phyloP scores from a whole-genome alignment of 257 asterid species.

The Capsicum pubescens region DNA sequence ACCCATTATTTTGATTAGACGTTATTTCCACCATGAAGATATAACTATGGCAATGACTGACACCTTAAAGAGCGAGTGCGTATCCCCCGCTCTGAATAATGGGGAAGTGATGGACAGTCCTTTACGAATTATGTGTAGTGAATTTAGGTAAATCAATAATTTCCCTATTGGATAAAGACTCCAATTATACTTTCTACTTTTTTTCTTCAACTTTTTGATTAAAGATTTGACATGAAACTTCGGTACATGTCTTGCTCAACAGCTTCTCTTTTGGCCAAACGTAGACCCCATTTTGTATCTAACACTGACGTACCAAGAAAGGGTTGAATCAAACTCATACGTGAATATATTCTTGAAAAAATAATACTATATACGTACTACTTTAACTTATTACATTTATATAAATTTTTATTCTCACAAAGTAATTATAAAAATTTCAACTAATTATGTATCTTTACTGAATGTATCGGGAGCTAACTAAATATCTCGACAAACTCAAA shows the following conservation, averaged over 20 bases:
- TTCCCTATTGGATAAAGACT: constrained; percentile 14
- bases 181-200: neutral
- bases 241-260: constrained; percentile 19
- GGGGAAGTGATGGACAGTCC: constrained; percentile 8
- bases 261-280: neutral
- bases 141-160: constrained; percentile 7
- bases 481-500: too few relatives aligned
- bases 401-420: too few relatives aligned
- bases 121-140: constrained; percentile 1
- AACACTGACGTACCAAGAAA: neutral
- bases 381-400: too few relatives aligned
- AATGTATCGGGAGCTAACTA: too few relatives aligned
- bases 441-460: too few relatives aligned
- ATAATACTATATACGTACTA: too few relatives aligned
- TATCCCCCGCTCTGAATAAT: neutral
- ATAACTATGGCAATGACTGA: neutral
- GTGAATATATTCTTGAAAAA: too few relatives aligned
- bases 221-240: neutral
- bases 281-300: neutral
- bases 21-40: neutral
- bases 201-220: neutral
- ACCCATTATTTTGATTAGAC: neutral
- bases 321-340: constrained; percentile 4
- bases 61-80: neutral
- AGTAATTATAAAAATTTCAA: too few relatives aligned